phyloP scores from a whole-genome alignment of 225 moss, liverwort and hornwort genomes.

The Antitrichia curtipendula region DNA sequence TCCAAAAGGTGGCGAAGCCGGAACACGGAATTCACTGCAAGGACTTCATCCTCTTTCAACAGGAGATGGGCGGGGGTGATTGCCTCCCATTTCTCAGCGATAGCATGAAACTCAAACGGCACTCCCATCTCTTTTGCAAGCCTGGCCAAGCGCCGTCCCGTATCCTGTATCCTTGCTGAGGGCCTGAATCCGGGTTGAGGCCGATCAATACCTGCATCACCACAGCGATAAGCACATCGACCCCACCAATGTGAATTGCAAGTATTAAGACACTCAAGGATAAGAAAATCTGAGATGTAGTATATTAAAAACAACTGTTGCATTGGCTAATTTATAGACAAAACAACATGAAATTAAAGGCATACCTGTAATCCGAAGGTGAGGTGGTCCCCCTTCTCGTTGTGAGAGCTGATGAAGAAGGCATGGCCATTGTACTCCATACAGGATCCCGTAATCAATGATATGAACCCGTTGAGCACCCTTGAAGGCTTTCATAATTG shows the following conservation, averaged over 20 bases:
- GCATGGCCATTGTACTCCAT: constrained; percentile 87
- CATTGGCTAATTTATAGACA: not conserved
- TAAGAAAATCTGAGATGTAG: not conserved
- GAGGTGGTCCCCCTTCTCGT: constrained; percentile 55
- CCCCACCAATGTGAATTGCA: not conserved
- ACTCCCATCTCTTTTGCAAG: constrained; percentile 39
- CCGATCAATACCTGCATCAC: constrained; percentile 63
- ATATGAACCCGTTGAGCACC: constrained; percentile 51
- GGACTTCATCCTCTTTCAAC: constrained; percentile 54
- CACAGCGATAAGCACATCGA: not conserved
- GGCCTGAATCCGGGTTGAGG: constrained; percentile 77
- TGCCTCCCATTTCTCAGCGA: constrained; percentile 89
- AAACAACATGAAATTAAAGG: not conserved
- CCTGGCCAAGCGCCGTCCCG: constrained; percentile 50
- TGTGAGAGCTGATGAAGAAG: constrained; percentile 30
- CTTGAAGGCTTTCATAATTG: constrained; percentile 29
- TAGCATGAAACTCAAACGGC: constrained; percentile 71
- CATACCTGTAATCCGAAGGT: constrained; percentile 59
- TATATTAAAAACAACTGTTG: not conserved
- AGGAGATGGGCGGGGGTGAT: constrained; percentile 56
- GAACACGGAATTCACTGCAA: constrained; percentile 68
- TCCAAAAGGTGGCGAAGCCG: constrained; percentile 72
- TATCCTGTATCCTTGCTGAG: constrained; percentile 63
- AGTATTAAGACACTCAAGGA: not conserved
- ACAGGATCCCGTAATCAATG: constrained; percentile 73